These are phyloP conservation scores for Lepraria neglecta DNA, from an alignment of 495 filamentous ascomycete species.

Conservation along the genomic window DNA sequence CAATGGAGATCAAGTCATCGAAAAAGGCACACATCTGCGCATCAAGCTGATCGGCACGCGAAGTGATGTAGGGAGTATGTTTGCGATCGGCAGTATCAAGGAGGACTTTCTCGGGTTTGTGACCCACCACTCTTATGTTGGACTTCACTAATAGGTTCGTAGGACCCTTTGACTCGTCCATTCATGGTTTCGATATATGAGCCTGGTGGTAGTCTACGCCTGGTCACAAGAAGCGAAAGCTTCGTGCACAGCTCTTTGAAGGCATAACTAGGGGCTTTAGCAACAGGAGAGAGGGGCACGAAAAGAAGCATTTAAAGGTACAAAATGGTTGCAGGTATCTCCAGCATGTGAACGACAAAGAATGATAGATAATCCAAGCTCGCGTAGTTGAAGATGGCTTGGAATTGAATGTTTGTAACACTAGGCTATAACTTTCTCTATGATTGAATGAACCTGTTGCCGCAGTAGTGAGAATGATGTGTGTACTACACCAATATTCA, in stretches of 20 bases:
- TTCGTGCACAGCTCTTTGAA: neutral
- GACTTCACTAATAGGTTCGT: slow-evolving; percentile 1
- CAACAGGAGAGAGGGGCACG: neutral
- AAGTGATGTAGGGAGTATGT: slow-evolving; percentile 87
- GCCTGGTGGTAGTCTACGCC: neutral
- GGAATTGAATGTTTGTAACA: neutral
- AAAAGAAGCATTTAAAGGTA: neutral
- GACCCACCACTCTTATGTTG: neutral
- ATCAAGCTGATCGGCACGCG: slow-evolving; percentile 89
- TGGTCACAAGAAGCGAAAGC: neutral
- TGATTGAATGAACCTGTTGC: too few species aligned
- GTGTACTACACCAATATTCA: too few species aligned
- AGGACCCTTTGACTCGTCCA: slow-evolving; percentile 23
- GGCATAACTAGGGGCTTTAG: neutral
- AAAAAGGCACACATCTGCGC: slow-evolving; percentile 85
- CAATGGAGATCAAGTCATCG: slow-evolving; percentile 86
- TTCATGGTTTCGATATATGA: neutral
- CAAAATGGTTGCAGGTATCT: neutral
- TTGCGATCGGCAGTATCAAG: slow-evolving; percentile 94
- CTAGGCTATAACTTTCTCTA: neutral
- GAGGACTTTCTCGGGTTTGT: slow-evolving; percentile 60
- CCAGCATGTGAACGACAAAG: neutral
- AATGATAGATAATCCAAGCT: neutral
- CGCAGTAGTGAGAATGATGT: neutral
- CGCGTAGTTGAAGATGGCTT: neutral